phyloP scores from a whole-genome alignment of 176 grass and related monocot species.

The Microstegium vimineum region DNA sequence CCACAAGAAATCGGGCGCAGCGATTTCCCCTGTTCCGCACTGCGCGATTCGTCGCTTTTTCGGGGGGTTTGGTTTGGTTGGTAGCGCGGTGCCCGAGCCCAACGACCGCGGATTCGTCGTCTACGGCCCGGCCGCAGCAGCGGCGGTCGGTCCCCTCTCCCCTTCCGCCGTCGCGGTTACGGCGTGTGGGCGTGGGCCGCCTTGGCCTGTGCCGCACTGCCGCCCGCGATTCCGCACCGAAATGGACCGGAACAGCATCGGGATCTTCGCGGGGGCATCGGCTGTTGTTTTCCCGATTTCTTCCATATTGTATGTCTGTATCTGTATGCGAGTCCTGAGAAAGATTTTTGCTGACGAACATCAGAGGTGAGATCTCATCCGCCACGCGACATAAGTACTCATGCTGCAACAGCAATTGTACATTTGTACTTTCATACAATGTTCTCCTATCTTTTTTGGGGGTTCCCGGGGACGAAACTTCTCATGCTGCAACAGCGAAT shows the following conservation, averaged over 20 bases:
- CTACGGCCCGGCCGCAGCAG: background rate
- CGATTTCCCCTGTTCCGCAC: background rate
- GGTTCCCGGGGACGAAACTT: background rate
- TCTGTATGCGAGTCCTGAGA: background rate
- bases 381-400: background rate
- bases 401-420: background rate
- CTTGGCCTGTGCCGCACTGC: constrained; percentile 15
- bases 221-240: background rate
- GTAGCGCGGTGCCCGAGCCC: constrained; percentile 16
- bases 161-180: background rate
- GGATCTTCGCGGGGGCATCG: background rate
- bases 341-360: background rate
- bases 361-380: background rate
- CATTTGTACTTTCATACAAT: background rate
- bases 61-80: background rate
- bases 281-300: background rate
- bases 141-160: background rate
- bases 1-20: constrained; percentile 35
- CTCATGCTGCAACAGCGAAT: background rate
- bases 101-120: constrained; percentile 24
- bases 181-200: background rate
- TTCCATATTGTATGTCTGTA: too few relatives aligned
- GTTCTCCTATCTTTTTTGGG: background rate
- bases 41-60: background rate
- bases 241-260: constrained; percentile 2